Evolutionary conservation across 164 flowering plant genomes (phyloP).

Genomic region (Litsea cubeba): DNA sequence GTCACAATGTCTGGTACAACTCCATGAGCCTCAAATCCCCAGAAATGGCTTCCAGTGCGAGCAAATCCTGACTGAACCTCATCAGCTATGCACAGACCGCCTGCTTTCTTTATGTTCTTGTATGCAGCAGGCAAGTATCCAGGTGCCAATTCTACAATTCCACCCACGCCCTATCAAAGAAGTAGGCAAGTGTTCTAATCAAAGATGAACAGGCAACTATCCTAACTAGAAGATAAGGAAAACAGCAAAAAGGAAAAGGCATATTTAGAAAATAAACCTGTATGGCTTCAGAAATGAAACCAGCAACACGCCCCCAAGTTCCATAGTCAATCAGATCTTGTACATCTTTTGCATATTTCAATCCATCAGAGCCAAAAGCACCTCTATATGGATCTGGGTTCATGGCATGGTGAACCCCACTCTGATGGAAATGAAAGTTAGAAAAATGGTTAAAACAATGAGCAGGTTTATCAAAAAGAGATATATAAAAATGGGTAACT

Average conservation of each 20-base stretch:
- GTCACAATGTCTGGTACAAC: conserved; percentile 97
- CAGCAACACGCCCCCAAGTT: conserved; percentile 80
- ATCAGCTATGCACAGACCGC: conserved; percentile 90
- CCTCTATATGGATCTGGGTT: conserved; percentile 97
- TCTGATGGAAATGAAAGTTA: conserved; percentile 26
- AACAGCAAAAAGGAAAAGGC: not conserved
- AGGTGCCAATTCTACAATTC: conserved; percentile 80
- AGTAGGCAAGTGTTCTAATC: not conserved
- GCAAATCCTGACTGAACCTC: conserved; percentile 93
- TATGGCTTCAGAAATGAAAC: conserved; percentile 80
- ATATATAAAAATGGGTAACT: too few relatives aligned
- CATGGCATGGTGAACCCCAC: conserved; percentile 82
- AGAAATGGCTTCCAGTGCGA: conserved; percentile 85
- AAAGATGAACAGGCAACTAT: not conserved
- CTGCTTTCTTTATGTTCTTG: conserved; percentile 60
- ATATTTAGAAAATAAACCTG: conserved; percentile 42
- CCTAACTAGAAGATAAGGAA: not conserved
- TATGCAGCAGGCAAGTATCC: conserved; percentile 83
- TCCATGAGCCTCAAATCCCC: conserved; percentile 91
- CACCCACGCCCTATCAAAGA: conserved; percentile 80
- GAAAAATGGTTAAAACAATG: not conserved
- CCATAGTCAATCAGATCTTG: conserved; percentile 75
- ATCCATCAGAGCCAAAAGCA: conserved; percentile 78
- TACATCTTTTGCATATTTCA: conserved; percentile 82
- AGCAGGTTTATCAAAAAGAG: not conserved